Percentiles rank a stretch among this genome's conserved stretches.
These are phyloP conservation scores for Candida sojae DNA, from an alignment of 1,139 yeast genomes.

Conservation along the genomic window DNA sequence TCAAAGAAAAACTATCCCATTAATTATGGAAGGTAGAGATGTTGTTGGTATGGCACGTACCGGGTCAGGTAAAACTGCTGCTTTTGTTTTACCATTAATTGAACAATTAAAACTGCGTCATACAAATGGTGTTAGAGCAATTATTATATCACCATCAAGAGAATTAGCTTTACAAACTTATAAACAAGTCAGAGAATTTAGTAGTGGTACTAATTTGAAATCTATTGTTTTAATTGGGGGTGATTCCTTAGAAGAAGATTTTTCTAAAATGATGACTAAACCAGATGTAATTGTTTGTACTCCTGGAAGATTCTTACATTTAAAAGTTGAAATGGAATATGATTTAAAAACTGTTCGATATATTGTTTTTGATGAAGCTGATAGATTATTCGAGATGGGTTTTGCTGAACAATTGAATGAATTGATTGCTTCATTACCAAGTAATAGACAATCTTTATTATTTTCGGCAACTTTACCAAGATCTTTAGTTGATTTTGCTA, in stretches of 20 bases:
- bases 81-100: slow-evolving; percentile 89
- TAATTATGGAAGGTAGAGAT: slow-evolving; percentile 83
- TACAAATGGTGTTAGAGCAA: slow-evolving; percentile 87
- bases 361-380: slow-evolving; percentile 97
- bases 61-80: slow-evolving; percentile 99
- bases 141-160: slow-evolving; percentile 89
- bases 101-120: slow-evolving; percentile 68
- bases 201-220: slow-evolving; percentile 81
- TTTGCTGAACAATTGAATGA: slow-evolving; percentile 94
- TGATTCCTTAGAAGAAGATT: slow-evolving; percentile 95
- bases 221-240: slow-evolving; percentile 90
- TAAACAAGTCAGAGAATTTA: slow-evolving; percentile 85
- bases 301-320: slow-evolving; percentile 95
- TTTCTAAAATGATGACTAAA: slow-evolving; percentile 85
- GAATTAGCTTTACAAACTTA: slow-evolving; percentile 85
- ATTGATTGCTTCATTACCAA: slow-evolving; percentile 78
- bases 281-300: slow-evolving; percentile 97
- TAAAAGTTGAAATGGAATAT: slow-evolving; percentile 91
- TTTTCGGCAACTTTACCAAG: slow-evolving; percentile 96
- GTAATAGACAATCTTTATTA: slow-evolving; percentile 80
- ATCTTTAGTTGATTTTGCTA: slow-evolving; percentile 92
- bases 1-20: slow-evolving; percentile 92
- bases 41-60: slow-evolving; percentile 99
- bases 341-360: slow-evolving; percentile 83
- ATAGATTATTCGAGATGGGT: slow-evolving; percentile 95